These are phyloP conservation scores for Dothideomycetes sp. DNA, from an alignment of 2,329 filamentous ascomycete genomes.

Conservation along the genomic window DNA sequence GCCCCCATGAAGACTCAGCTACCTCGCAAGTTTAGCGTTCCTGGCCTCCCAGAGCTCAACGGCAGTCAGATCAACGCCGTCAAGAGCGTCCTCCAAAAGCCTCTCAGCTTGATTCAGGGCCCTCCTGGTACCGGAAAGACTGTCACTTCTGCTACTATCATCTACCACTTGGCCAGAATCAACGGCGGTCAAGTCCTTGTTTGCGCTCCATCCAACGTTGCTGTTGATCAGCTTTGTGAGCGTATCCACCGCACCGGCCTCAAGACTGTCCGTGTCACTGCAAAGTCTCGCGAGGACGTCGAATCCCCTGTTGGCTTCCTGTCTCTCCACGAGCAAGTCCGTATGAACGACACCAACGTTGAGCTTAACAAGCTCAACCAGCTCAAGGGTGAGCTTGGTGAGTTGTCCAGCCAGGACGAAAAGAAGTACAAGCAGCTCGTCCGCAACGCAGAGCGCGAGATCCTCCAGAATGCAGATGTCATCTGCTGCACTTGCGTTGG, in stretches of 20 bases:
- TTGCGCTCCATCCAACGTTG: constrained; percentile 95
- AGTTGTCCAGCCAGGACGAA: constrained; percentile 89
- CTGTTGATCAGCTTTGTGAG: constrained; percentile 95
- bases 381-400: constrained; percentile 82
- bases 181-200: constrained; percentile 92
- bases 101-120: constrained; percentile 89
- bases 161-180: constrained; percentile 92
- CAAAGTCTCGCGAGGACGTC: constrained; percentile 96
- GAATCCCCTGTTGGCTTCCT: constrained; percentile 97
- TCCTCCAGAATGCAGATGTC: constrained; percentile 88
- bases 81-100: constrained; percentile 86
- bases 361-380: constrained; percentile 87
- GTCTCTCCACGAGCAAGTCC: constrained; percentile 91
- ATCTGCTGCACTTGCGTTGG: constrained; percentile 98
- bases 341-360: constrained; percentile 91
- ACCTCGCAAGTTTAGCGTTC: constrained; percentile 94
- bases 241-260: constrained; percentile 88
- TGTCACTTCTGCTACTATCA: constrained; percentile 95
- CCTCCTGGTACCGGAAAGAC: constrained; percentile 97
- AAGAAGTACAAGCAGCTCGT: constrained; percentile 98
- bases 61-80: constrained; percentile 93
- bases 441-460: constrained; percentile 86
- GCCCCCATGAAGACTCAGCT: constrained; percentile 92
- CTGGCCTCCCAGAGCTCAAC: constrained; percentile 88
- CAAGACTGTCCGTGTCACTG: constrained; percentile 95